phyloP scores from a whole-genome alignment of 1,284 basidiomycete species.

The Heterobasidion parviporum region DNA sequence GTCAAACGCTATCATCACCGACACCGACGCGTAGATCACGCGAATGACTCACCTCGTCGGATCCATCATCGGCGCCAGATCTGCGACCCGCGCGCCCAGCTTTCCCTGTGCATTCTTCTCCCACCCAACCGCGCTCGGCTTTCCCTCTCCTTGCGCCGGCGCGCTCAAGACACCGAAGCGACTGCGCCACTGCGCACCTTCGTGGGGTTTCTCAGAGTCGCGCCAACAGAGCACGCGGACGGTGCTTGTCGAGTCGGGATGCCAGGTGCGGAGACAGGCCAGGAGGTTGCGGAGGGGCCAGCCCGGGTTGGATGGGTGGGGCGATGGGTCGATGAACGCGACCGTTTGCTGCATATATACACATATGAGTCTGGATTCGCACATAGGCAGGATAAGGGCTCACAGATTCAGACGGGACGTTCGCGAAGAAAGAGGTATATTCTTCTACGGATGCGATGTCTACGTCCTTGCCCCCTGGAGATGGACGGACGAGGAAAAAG shows the following conservation, averaged over 20 bases:
- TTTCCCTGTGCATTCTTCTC: conserved; percentile 85
- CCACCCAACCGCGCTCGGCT: conserved; percentile 82
- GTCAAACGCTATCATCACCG: background rate
- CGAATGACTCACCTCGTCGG: conserved; percentile 50
- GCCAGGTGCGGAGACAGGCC: conserved; percentile 60
- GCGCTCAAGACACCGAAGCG: conserved; percentile 46
- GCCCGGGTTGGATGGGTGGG: conserved; percentile 70
- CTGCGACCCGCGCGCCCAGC: conserved; percentile 81
- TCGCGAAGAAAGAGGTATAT: conserved; percentile 46
- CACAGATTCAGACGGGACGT: conserved; percentile 30
- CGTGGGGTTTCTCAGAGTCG: conserved; percentile 40
- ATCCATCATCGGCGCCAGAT: conserved; percentile 95
- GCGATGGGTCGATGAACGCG: conserved; percentile 85
- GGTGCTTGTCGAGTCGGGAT: conserved; percentile 38
- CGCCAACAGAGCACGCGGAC: conserved; percentile 75
- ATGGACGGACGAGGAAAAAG: conserved; percentile 52
- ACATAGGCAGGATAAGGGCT: conserved; percentile 7
- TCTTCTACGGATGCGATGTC: conserved; percentile 47
- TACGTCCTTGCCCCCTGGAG: conserved; percentile 17
- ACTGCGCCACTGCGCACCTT: conserved; percentile 46
- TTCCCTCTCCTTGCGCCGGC: conserved; percentile 19
- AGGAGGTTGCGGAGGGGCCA: conserved; percentile 95
- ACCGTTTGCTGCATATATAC: conserved; percentile 43
- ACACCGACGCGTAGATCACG: background rate
- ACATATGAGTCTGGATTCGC: background rate